Evolutionary conservation across 2,329 filamentous ascomycete genomes (phyloP), one percentile per base, ranked within the genome.

Genomic region (Fonsecaea pedrosoi): DNA sequence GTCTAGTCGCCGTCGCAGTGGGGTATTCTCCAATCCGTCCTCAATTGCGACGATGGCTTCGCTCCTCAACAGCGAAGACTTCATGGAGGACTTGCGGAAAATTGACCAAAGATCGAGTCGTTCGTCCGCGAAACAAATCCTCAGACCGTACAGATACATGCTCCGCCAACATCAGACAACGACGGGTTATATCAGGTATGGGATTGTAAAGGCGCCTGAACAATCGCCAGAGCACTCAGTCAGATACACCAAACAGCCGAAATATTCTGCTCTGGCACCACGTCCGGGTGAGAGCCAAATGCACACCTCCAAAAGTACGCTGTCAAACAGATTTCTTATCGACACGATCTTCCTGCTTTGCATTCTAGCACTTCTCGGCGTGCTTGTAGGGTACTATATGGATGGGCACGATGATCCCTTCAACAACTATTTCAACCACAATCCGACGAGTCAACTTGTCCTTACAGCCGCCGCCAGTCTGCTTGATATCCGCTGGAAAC

Each of bases 371-470:
- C 66, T 70, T n/a, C 60, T 70, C 63, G 45, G 48, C 30, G 42
- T 69, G 2, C 35, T 69, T 2, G 21, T 70, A 10, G 55, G 66
- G 10, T 70, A 66, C 66, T 70, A 68, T 35, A 53, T 63, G 42
- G 63, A 61, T 34, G 35, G 32, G 34, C 45, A 54, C 9, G 18
- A 64, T 30, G 48, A 63, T 25, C n/a, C 59, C 3, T 64, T 70
- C 37, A 70, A 70, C 60, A 56, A 56, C 54, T 69, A 67, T 50
- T 69, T 70, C 64, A 69, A 67, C 45, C 59, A 58, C 34, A 60
- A 62, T 54, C 58, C 40, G 12, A 21, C 57, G 21, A 59, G 67
- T 10, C 55, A 57, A 40, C 35, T 70, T 53, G 21, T 67, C 35
- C 57, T 69, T 30, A 59, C 67, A 15, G 45, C 38, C 18, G 40